Evolutionary conservation across 148 eudicot species (phyloP).

Genomic region (Camellia sinensis): DNA sequence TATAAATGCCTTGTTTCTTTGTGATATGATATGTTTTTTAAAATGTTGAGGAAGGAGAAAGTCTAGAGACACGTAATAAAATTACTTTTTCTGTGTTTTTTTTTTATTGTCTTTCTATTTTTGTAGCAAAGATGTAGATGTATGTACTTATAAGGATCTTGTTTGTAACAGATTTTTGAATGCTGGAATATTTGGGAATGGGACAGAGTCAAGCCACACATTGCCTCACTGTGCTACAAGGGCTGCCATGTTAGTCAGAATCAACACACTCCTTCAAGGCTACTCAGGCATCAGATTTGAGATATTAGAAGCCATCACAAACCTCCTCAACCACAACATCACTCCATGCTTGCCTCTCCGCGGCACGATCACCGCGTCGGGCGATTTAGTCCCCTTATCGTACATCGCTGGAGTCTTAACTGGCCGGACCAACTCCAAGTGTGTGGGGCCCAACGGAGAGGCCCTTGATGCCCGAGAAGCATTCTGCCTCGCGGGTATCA

Average conservation of each 20-base stretch:
- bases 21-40: no score
- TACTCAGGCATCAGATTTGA: slow-evolving; percentile 13
- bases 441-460: slow-evolving; percentile 27
- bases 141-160: neutral
- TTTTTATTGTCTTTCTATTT: no score
- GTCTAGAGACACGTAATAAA: no score
- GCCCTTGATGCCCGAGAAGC: slow-evolving; percentile 17
- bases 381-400: slow-evolving; percentile 11
- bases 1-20: no score
- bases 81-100: no score
- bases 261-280: slow-evolving; percentile 14
- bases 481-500: slow-evolving; percentile 18
- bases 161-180: slow-evolving; percentile 4
- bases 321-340: slow-evolving; percentile 13
- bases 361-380: slow-evolving; percentile 9
- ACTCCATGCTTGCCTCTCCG: slow-evolving; percentile 12
- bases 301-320: slow-evolving; percentile 8
- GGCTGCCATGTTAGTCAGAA: slow-evolving; percentile 12
- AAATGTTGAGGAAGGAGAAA: no score
- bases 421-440: slow-evolving; percentile 6
- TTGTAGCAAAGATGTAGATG: no score
- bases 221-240: slow-evolving; percentile 11
- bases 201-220: slow-evolving; percentile 13
- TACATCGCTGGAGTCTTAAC: slow-evolving; percentile 11
- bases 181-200: slow-evolving; percentile 11